Conservation (phyloP, 495 filamentous ascomycete species). For the Xylaria scruposa region DNA sequence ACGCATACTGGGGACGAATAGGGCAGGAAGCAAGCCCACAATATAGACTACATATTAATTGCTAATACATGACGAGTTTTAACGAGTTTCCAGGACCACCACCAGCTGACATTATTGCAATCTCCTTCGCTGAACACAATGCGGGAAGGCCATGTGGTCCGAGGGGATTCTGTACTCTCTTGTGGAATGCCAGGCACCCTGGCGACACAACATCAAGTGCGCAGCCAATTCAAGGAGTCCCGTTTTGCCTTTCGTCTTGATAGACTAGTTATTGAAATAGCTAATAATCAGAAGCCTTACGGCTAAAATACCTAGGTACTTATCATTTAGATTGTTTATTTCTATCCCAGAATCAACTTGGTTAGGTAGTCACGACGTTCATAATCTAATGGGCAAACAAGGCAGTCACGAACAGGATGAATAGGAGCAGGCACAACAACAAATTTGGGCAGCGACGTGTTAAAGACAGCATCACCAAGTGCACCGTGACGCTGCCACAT, state of each 20-base stretch:
- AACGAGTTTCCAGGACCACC: background rate
- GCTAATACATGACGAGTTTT: conserved; percentile 31
- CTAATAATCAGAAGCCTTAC: background rate
- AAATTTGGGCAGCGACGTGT: background rate
- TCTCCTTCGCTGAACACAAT: background rate
- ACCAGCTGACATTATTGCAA: background rate
- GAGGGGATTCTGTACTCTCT: background rate
- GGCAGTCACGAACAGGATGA: background rate
- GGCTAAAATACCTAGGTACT: background rate
- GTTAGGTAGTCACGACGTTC: background rate
- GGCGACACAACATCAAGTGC: background rate
- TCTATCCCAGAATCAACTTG: background rate
- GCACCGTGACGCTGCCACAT: background rate
- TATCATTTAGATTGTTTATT: background rate
- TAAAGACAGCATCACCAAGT: background rate
- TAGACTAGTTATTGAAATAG: background rate
- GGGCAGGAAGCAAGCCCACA: conserved; percentile 23
- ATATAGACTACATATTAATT: conserved; percentile 41
- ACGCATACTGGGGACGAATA: background rate
- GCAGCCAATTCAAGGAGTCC: background rate
- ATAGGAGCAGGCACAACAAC: conserved; percentile 1
- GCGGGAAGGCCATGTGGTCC: background rate
- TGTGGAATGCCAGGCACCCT: background rate
- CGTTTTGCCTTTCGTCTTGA: background rate
- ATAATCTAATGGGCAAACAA: background rate